These are phyloP conservation scores for Stagonosporopsis rhizophila DNA, from an alignment of 2,329 filamentous ascomycete species.

Conservation along the genomic window DNA sequence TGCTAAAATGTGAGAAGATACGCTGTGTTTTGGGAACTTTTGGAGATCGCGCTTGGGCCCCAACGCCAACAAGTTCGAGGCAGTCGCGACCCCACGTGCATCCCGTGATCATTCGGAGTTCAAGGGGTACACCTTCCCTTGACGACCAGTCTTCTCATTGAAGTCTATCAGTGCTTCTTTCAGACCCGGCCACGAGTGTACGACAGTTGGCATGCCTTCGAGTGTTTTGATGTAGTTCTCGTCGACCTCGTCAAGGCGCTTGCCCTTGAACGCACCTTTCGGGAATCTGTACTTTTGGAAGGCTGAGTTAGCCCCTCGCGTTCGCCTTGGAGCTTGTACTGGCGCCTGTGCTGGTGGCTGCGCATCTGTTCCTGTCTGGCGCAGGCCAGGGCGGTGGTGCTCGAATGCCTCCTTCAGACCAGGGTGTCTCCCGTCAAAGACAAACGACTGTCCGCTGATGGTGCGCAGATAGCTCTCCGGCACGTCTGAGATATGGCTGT, in stretches of 20 bases:
- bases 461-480: conserved; percentile 32
- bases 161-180: conserved; percentile 28
- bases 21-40: conserved; percentile 2
- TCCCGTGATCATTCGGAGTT: background rate
- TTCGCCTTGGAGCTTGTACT: conserved; percentile 11
- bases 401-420: conserved; percentile 34
- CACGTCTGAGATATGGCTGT: conserved; percentile 28
- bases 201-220: conserved; percentile 25
- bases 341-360: conserved; percentile 11
- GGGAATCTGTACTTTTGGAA: conserved; percentile 23
- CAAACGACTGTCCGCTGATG: conserved; percentile 30
- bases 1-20: background rate
- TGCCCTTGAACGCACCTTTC: conserved; percentile 19
- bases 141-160: conserved; percentile 30
- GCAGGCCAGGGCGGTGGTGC: conserved; percentile 30
- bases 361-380: conserved; percentile 11
- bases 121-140: conserved; percentile 7
- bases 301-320: background rate
- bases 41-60: conserved; percentile 5
- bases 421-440: conserved; percentile 27
- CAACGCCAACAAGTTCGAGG: conserved; percentile 12
- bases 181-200: conserved; percentile 30
- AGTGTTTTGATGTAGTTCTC: conserved; percentile 31
- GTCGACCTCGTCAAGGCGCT: conserved; percentile 25
- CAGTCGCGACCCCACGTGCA: conserved; percentile 19